Percentiles rank a stretch among this genome's conserved stretches.
These are phyloP conservation scores for Dryas integrifolia DNA, from an alignment of 331 rosid genomes.

Conservation along the genomic window DNA sequence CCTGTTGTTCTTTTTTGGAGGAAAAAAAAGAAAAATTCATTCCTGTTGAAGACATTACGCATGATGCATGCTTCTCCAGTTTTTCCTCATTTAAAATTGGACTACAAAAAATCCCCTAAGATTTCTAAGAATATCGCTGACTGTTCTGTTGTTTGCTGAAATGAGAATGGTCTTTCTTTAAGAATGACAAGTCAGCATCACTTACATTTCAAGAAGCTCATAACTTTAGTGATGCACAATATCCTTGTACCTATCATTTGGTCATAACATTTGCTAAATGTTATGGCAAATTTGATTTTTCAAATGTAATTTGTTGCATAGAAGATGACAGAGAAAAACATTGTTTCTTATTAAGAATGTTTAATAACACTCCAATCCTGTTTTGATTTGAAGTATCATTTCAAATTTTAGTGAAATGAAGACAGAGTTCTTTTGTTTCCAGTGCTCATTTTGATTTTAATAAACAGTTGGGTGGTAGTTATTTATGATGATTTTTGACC, in stretches of 20 bases:
- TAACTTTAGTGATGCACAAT: neutral
- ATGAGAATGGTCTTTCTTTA: neutral
- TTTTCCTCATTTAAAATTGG: constrained; percentile 6
- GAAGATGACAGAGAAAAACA: neutral
- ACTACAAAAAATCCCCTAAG: neutral
- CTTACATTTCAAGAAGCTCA: neutral
- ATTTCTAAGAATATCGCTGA: neutral
- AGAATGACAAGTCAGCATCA: neutral
- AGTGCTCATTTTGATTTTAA: no score
- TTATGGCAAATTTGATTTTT: neutral
- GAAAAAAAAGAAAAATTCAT: neutral
- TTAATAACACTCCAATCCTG: no score
- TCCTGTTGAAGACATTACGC: neutral
- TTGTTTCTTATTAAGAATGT: no score
- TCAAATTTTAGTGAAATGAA: no score
- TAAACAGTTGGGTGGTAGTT: no score
- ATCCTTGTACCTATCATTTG: neutral
- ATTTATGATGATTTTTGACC: no score
- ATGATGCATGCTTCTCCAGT: constrained; percentile 1
- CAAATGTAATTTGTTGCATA: neutral
- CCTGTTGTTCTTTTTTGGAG: neutral
- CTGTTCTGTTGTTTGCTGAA: constrained; percentile 2
- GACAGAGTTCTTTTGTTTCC: no score
- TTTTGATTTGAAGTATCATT: no score
- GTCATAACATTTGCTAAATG: neutral